Evolutionary conservation across 768 basidiomycete species (phyloP).

Genomic region (Boletus sp.): DNA sequence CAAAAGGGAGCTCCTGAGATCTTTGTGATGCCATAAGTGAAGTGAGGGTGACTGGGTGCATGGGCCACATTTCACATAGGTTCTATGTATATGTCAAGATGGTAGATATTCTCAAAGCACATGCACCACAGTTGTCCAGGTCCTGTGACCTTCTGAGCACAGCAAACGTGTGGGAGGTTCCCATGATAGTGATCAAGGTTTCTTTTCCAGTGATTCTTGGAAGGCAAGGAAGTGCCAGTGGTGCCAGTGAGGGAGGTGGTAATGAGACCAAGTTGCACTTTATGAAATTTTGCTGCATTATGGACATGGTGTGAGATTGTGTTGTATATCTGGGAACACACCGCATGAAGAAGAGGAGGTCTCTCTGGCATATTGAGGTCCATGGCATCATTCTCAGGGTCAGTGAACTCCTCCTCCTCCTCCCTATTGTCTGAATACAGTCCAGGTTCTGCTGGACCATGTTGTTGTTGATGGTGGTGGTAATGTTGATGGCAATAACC

Average conservation of each 20-base stretch:
- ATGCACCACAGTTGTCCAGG: not conserved
- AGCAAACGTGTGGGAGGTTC: not conserved
- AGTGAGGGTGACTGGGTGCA: not conserved
- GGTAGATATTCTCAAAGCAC: not conserved
- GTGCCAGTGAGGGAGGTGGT: not conserved
- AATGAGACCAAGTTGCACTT: not conserved
- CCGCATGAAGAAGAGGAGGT: not conserved
- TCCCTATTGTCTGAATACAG: not conserved
- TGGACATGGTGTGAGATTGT: not conserved
- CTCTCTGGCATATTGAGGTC: not conserved
- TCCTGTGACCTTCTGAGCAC: not conserved
- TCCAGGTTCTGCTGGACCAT: not conserved
- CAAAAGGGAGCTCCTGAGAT: conserved; percentile 1
- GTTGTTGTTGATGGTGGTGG: too few species aligned
- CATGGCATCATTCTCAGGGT: too few species aligned
- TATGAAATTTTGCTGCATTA: not conserved
- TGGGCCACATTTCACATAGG: not conserved
- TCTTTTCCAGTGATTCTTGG: not conserved
- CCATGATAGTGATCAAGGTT: not conserved
- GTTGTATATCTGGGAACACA: not conserved
- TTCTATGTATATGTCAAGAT: not conserved
- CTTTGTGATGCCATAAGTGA: not conserved
- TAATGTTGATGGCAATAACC: too few species aligned
- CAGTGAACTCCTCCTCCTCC: too few species aligned
- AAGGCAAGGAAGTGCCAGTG: not conserved